phyloP scores from a whole-genome alignment of 2,329 filamentous ascomycete genomes.

The Phialophora verrucosa region DNA sequence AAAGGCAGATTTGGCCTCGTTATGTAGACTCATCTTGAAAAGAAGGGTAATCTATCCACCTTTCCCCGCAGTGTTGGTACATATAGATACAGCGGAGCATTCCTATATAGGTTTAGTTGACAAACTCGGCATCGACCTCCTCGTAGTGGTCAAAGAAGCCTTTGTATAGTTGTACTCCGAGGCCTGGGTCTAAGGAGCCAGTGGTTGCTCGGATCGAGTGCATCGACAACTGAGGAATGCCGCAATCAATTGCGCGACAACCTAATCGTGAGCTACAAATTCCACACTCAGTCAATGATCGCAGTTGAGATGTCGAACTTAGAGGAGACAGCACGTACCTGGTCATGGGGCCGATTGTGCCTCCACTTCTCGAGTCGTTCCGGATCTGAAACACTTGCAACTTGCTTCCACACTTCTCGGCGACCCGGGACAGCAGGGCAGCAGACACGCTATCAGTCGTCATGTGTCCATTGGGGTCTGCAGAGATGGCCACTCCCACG shows the following conservation, averaged over 20 bases:
- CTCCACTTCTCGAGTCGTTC: constrained; percentile 86
- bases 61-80: background rate
- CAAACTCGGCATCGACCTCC: constrained; percentile 81
- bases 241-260: constrained; percentile 82
- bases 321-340: background rate
- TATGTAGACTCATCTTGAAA: background rate
- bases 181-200: constrained; percentile 80
- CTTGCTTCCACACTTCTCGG: constrained; percentile 71
- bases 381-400: constrained; percentile 93
- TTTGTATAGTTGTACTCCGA: constrained; percentile 87
- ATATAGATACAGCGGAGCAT: background rate
- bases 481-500: constrained; percentile 78
- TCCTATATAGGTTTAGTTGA: background rate
- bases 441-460: constrained; percentile 89
- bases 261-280: constrained; percentile 71
- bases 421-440: constrained; percentile 77
- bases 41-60: background rate
- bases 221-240: constrained; percentile 92
- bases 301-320: background rate
- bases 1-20: background rate
- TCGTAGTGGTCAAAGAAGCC: constrained; percentile 88
- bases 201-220: constrained; percentile 90
- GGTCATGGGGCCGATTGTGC: constrained; percentile 93
- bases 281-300: background rate
- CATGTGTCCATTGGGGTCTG: constrained; percentile 93